Conservation (phyloP, 805 yeast species). For the Phaffomyces opuntiae region DNA sequence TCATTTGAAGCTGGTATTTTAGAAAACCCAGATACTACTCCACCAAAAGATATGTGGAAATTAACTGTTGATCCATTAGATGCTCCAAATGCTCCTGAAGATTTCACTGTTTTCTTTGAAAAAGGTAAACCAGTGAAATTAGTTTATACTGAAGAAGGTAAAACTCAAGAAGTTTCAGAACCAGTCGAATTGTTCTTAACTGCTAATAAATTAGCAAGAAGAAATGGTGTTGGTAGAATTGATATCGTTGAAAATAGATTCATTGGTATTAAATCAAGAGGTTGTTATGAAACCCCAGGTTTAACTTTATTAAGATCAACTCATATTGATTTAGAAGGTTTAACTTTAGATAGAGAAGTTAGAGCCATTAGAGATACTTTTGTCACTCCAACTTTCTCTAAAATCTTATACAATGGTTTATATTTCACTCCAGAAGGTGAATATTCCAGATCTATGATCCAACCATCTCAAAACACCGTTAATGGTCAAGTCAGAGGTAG, state of each 20-base stretch:
- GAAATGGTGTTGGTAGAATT: slow-evolving; percentile 99
- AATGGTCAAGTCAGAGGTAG: slow-evolving; percentile 94
- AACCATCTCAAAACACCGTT: slow-evolving; percentile 90
- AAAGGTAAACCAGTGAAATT: slow-evolving; percentile 87
- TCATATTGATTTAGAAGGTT: slow-evolving; percentile 95
- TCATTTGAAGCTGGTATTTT: slow-evolving; percentile 99
- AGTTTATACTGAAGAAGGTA: slow-evolving; percentile 51
- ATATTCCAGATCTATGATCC: slow-evolving; percentile 87
- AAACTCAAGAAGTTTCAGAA: slow-evolving; percentile 58
- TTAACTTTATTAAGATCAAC: slow-evolving; percentile 88
- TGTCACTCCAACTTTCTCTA: slow-evolving; percentile 89
- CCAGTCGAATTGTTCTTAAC: slow-evolving; percentile 89
- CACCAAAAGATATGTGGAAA: slow-evolving; percentile 99
- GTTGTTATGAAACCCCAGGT: slow-evolving; percentile 99
- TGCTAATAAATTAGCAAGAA: slow-evolving; percentile 93
- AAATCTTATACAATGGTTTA: slow-evolving; percentile 91
- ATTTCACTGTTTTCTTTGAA: slow-evolving; percentile 71
- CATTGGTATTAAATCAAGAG: slow-evolving; percentile 97
- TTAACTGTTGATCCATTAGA: slow-evolving; percentile 92
- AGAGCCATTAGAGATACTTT: slow-evolving; percentile 94
- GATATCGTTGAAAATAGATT: slow-evolving; percentile 99
- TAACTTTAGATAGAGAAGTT: slow-evolving; percentile 95
- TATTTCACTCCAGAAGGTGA: slow-evolving; percentile 98
- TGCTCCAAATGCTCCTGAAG: slow-evolving; percentile 93
- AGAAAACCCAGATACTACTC: slow-evolving; percentile 97